Evolutionary conservation across 768 basidiomycete species (phyloP), one percentile per base, ranked within the genome.

Genomic region (Mycena indigotica): DNA sequence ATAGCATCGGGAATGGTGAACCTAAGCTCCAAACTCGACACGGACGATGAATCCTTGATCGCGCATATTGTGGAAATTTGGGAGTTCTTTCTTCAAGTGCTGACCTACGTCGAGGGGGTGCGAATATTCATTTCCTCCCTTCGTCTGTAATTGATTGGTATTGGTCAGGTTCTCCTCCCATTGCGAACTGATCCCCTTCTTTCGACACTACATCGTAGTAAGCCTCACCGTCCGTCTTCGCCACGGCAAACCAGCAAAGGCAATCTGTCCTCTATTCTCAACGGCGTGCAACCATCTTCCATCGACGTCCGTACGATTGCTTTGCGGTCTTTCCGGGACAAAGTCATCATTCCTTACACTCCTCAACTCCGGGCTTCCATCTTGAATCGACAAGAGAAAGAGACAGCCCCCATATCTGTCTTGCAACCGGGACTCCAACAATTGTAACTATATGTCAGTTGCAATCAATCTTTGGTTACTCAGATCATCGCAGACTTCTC

Each of bases 1-100:
- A 89, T 96, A 53, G 84, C 84, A 1, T 81, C 86, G 2, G 95
- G 95, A 12, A 98, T 96, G 93, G 83, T 94, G 51, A 98, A 94
- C 2, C 79, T 98, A 24, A 94, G 92, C 63, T 86, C 93, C 0
- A 95, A 92, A 66, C 78, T 98, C 4, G 76, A 82, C 3, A 75
- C 89, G 8, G 89, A 93, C 25, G 94, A 95, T 40, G 87, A 88
- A 35, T 84, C 88, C 66, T 78, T 98, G 16, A 75, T 95, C 4
- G 77, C 77, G 4, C 80, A 92, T 26, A 80, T 96, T 17, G 90
- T 94, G 2, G 93, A 95, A 64, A 80, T 91, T 17, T 98, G 95
- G 94, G 84, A 81, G 15, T 95, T 96, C 77, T 97, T 97, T 73
- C 96, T 91, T 64, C 86, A 91, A 58, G 86, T 94, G 25, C 75